phyloP scores from a whole-genome alignment of 495 filamentous ascomycete species.

The Neurospora africana region DNA sequence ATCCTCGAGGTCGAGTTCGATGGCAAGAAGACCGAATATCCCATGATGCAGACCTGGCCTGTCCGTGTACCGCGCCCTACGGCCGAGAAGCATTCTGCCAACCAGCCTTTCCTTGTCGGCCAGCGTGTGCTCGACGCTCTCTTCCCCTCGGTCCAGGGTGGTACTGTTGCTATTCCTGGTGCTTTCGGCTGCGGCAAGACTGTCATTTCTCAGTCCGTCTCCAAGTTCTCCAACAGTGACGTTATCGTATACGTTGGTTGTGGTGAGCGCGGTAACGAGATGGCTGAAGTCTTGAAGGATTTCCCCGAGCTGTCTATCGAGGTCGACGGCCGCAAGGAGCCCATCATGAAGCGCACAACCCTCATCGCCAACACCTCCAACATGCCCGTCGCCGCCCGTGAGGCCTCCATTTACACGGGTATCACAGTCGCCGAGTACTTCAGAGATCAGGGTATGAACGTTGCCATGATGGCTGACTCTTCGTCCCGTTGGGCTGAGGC shows the following conservation, averaged over 20 bases:
- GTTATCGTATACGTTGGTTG: conserved; percentile 98
- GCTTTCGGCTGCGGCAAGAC: conserved; percentile 99
- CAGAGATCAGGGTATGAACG: conserved; percentile 94
- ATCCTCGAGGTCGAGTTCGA: conserved; percentile 95
- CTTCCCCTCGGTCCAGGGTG: conserved; percentile 95
- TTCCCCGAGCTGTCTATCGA: conserved; percentile 95
- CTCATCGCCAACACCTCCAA: conserved; percentile 99
- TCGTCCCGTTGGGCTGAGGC: conserved; percentile 98
- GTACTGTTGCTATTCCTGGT: conserved; percentile 94
- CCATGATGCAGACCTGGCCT: conserved; percentile 99
- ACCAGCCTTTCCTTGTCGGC: conserved; percentile 86
- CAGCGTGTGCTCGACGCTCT: conserved; percentile 94
- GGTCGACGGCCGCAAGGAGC: conserved; percentile 83
- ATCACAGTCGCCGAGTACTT: conserved; percentile 98
- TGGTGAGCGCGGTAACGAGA: conserved; percentile 97
- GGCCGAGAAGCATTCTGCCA: conserved; percentile 78
- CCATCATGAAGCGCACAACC: conserved; percentile 99
- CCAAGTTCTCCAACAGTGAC: conserved; percentile 99
- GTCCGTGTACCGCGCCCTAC: conserved; percentile 89
- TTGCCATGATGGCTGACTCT: conserved; percentile 99
- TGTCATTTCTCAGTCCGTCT: conserved; percentile 94
- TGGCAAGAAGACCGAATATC: conserved; percentile 80
- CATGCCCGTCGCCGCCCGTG: conserved; percentile 98
- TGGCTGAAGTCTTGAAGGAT: conserved; percentile 99
- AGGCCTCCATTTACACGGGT: conserved; percentile 98